Evolutionary conservation across 2,329 filamentous ascomycete genomes (phyloP).

Genomic region (Colletotrichum tabaci): DNA sequence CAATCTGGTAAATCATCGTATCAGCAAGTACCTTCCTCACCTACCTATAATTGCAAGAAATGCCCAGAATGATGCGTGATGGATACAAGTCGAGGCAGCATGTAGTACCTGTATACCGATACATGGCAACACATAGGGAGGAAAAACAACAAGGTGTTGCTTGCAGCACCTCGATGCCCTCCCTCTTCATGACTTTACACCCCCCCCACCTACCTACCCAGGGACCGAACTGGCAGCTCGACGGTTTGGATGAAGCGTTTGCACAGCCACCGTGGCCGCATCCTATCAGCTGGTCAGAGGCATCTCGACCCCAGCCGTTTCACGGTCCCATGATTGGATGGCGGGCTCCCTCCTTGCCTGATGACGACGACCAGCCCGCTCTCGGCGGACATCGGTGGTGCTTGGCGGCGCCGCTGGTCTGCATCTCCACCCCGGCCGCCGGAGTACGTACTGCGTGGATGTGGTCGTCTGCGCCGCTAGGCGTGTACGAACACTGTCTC

Average conservation of each 20-base stretch:
- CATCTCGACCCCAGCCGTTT: slow-evolving; percentile 21
- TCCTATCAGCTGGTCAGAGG: slow-evolving; percentile 27
- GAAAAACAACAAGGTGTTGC: not conserved
- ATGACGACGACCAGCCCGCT: slow-evolving; percentile 41
- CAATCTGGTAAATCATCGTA: slow-evolving; percentile 15
- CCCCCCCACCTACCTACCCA: too few species aligned
- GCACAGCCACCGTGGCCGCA: slow-evolving; percentile 30
- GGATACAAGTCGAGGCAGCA: too few species aligned
- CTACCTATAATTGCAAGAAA: not conserved
- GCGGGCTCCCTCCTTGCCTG: slow-evolving; percentile 26
- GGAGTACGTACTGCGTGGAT: not conserved
- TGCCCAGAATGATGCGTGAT: not conserved
- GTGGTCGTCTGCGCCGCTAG: not conserved
- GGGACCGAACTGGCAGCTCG: too few species aligned
- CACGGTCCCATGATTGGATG: slow-evolving; percentile 27
- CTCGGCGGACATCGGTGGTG: slow-evolving; percentile 38
- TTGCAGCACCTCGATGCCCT: not conserved
- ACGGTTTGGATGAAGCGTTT: slow-evolving; percentile 32
- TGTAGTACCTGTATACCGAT: not conserved
- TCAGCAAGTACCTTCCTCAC: not conserved
- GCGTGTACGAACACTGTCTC: not conserved
- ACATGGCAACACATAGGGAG: not conserved
- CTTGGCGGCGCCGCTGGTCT: slow-evolving; percentile 40
- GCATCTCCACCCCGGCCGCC: slow-evolving; percentile 33
- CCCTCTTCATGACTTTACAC: not conserved